These are phyloP conservation scores for Suhomyces canberraensis DNA, from an alignment of 805 yeast species.

Conservation along the genomic window DNA sequence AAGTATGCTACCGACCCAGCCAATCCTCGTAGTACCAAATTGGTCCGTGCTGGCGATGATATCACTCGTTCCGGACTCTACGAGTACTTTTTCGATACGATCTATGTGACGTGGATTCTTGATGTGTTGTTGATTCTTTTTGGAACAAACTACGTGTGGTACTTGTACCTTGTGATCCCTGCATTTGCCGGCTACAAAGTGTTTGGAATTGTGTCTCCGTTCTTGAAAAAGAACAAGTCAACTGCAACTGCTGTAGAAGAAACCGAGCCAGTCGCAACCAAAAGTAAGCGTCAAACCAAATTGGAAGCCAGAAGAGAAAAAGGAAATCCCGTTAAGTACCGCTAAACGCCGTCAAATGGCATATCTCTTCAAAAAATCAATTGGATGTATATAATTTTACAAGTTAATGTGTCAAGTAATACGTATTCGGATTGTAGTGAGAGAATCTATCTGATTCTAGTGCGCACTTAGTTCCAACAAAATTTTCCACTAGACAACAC, in stretches of 20 bases:
- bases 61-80: constrained; percentile 60
- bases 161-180: constrained; percentile 49
- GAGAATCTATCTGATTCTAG: no score
- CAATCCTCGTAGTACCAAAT: constrained; percentile 27
- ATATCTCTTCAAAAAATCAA: no score
- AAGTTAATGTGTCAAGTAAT: no score
- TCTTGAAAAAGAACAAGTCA: constrained; percentile 9
- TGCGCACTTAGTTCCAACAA: no score
- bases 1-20: constrained; percentile 34
- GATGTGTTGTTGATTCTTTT: constrained; percentile 50
- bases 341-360: no score
- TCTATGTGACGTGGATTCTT: constrained; percentile 61
- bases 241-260: constrained; percentile 1
- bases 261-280: constrained; percentile 6
- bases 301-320: constrained; percentile 26
- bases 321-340: constrained; percentile 19
- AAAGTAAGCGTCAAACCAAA: constrained; percentile 28
- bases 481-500: not conserved
- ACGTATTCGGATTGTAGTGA: no score
- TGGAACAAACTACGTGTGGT: constrained; percentile 64
- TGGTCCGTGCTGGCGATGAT: constrained; percentile 58
- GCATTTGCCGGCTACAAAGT: constrained; percentile 49
- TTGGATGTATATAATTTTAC: no score
- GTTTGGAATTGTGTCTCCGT: constrained; percentile 30
- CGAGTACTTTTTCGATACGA: constrained; percentile 68